These are phyloP conservation scores for Primulina huaijiensis DNA, from an alignment of 257 asterid genomes.

Conservation along the genomic window DNA sequence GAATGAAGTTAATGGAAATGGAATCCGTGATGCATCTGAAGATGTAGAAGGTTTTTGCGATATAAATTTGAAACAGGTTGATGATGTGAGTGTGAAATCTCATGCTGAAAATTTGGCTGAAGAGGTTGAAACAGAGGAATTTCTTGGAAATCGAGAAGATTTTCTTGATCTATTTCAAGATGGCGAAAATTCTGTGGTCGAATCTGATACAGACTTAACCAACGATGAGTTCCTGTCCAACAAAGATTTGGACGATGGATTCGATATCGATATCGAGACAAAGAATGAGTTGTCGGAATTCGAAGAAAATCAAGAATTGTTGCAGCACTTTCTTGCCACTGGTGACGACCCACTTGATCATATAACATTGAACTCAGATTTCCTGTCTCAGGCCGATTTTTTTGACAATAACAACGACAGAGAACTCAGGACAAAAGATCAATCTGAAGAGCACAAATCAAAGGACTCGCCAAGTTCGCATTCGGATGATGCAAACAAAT, in stretches of 20 bases:
- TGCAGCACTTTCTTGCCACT: conserved; percentile 14
- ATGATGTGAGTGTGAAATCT: background rate
- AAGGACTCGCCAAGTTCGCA: conserved; percentile 31
- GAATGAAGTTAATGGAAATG: conserved; percentile 14
- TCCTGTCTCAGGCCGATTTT: conserved; percentile 41
- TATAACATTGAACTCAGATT: conserved; percentile 24
- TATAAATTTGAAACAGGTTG: conserved; percentile 8
- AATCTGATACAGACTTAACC: conserved; percentile 40
- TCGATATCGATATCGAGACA: conserved; percentile 24
- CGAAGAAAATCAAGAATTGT: conserved; percentile 32
- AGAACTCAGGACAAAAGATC: conserved; percentile 5
- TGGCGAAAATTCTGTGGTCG: conserved; percentile 26
- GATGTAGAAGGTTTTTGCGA: conserved; percentile 21
- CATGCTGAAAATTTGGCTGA: conserved; percentile 20
- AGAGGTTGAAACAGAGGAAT: conserved; percentile 10
- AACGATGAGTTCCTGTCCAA: conserved; percentile 55
- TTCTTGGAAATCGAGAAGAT: conserved; percentile 2
- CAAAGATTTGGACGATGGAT: conserved; percentile 48
- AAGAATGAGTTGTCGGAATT: conserved; percentile 30
- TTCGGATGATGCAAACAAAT: conserved; percentile 43
- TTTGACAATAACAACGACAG: conserved; percentile 14
- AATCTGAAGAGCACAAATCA: conserved; percentile 31
- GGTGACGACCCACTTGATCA: conserved; percentile 28
- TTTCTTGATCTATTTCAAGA: conserved; percentile 18
- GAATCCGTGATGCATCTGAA: background rate